These are phyloP conservation scores for Aspergillus aculeatinus DNA, from an alignment of 2,329 filamentous ascomycete genomes.

Conservation along the genomic window DNA sequence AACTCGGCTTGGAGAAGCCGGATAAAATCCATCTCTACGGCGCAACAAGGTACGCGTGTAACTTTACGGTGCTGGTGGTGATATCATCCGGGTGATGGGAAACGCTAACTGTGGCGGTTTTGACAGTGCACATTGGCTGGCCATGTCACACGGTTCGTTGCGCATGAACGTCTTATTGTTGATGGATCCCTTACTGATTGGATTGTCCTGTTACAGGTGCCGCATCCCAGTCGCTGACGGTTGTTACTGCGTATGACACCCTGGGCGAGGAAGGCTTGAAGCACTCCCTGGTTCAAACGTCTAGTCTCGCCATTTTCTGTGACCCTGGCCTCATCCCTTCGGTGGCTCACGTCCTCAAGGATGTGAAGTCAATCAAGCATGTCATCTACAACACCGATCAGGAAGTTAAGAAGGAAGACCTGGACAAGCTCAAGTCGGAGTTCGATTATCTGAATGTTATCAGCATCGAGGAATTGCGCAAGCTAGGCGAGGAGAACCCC, in stretches of 20 bases:
- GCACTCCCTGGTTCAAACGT: constrained; percentile 81
- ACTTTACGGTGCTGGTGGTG: not conserved
- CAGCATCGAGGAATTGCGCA: constrained; percentile 57
- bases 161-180: not conserved
- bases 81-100: not conserved
- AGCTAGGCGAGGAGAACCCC: constrained; percentile 63
- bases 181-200: not conserved
- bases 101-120: constrained; percentile 16
- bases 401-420: constrained; percentile 52
- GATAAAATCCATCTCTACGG: constrained; percentile 80
- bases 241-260: constrained; percentile 94
- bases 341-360: constrained; percentile 55
- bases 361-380: constrained; percentile 56
- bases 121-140: constrained; percentile 74
- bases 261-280: constrained; percentile 79
- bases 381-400: constrained; percentile 60
- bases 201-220: constrained; percentile 47
- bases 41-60: constrained; percentile 65
- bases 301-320: constrained; percentile 78
- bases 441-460: constrained; percentile 54
- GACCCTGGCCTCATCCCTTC: constrained; percentile 74
- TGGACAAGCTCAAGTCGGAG: constrained; percentile 55
- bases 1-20: constrained; percentile 66
- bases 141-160: constrained; percentile 67
- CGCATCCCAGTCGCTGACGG: constrained; percentile 79